Evolutionary conservation across 1,284 basidiomycete genomes (phyloP).

Genomic region (Puccinia polysora): DNA sequence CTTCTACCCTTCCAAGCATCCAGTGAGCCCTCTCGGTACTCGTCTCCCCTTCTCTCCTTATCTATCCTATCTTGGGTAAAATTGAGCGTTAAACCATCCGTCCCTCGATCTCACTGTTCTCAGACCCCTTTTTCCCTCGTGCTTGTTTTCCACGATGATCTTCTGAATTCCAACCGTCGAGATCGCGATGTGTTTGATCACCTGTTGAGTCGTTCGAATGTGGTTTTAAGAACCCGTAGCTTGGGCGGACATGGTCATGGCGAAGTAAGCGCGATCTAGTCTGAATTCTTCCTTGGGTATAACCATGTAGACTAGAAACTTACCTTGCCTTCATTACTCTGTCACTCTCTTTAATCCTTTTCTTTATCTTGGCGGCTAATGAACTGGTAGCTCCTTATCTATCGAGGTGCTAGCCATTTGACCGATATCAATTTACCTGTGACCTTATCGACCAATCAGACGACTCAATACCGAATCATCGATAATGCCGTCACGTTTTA

Average conservation of each 20-base stretch:
- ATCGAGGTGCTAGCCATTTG: neutral
- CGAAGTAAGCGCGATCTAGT: conserved; percentile 18
- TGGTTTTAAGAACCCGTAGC: conserved; percentile 4
- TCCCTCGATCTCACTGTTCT: neutral
- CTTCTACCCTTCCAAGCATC: neutral
- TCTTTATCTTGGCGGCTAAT: neutral
- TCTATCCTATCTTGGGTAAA: neutral
- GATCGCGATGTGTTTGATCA: neutral
- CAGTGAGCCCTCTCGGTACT: neutral
- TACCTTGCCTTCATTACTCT: no score
- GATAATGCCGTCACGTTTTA: conserved; percentile 10
- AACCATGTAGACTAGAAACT: no score
- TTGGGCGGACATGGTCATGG: neutral
- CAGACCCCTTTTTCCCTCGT: neutral
- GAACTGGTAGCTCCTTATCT: conserved; percentile 11
- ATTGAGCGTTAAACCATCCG: neutral
- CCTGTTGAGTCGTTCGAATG: neutral
- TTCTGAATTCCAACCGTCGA: neutral
- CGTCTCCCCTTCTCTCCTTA: no score
- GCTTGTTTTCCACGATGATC: neutral
- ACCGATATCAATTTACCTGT: conserved; percentile 4
- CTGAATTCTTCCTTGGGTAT: no score
- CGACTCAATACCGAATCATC: conserved; percentile 7
- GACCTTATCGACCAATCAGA: conserved; percentile 12
- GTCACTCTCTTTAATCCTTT: neutral